A percentile compares a stretch with the other conserved stretches of the same genome.
These are phyloP conservation scores for Lablab purpureus DNA, from an alignment of 306 rosid species.

Conservation along the genomic window DNA sequence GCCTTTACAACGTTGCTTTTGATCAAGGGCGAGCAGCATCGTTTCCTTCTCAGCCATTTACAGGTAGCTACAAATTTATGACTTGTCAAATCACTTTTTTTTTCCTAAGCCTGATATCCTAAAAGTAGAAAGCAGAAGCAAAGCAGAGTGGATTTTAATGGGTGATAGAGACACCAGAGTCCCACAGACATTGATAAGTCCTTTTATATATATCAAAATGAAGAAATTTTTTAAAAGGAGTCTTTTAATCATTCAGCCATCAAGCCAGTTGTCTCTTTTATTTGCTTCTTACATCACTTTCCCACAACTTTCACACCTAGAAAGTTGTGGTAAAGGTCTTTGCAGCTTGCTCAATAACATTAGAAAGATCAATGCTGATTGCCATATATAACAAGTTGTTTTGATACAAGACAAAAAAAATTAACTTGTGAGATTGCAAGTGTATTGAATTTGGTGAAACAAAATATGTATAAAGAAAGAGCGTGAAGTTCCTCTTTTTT, in stretches of 20 bases:
- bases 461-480: too few species aligned
- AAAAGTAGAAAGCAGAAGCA: constrained; percentile 43
- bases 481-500: too few species aligned
- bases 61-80: constrained; percentile 60
- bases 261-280: constrained; percentile 18
- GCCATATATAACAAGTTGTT: background rate
- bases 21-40: constrained; percentile 61
- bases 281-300: constrained; percentile 18
- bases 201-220: constrained; percentile 39
- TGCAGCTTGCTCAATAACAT: constrained; percentile 45
- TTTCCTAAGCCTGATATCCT: constrained; percentile 21
- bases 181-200: constrained; percentile 49
- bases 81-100: constrained; percentile 45
- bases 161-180: constrained; percentile 44
- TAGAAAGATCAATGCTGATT: constrained; percentile 6
- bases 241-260: constrained; percentile 34
- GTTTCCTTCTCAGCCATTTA: constrained; percentile 68
- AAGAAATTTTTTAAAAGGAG: background rate
- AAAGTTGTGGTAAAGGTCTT: constrained; percentile 33
- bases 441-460: constrained; percentile 9
- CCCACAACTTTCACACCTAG: constrained; percentile 8
- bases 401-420: constrained; percentile 10
- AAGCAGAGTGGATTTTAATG: constrained; percentile 44
- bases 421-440: background rate
- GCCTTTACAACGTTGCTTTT: constrained; percentile 57